Evolutionary conservation across 345 rosid genomes (phyloP).

Genomic region (Eucalyptus shirleyi): DNA sequence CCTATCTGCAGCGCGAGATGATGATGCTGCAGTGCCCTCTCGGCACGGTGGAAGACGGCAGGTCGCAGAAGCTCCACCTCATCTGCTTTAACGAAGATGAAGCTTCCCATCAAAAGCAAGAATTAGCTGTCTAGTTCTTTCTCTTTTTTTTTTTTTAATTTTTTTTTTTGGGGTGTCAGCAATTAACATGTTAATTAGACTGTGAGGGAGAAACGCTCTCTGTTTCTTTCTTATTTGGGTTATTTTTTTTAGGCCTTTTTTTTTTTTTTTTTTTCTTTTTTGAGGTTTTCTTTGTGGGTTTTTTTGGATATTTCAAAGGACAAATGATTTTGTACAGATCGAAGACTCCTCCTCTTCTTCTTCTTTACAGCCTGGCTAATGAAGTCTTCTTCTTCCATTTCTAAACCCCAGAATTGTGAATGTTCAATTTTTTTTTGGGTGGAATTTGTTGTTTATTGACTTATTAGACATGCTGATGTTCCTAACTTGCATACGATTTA

Average conservation of each 20-base stretch:
- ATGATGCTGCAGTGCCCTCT: background rate
- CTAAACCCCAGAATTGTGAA: background rate
- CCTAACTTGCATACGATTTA: background rate
- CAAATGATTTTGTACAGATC: background rate
- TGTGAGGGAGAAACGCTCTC: constrained; percentile 1
- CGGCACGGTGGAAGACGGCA: background rate
- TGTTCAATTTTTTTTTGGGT: background rate
- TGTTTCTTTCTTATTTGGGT: background rate
- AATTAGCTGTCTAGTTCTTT: constrained; percentile 22
- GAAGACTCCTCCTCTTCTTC: background rate
- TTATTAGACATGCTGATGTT: background rate
- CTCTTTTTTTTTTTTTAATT: background rate
- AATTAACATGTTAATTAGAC: constrained; percentile 4
- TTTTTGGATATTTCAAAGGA: constrained; percentile 3
- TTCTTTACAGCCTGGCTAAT: constrained; percentile 21
- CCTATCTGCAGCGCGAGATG: constrained; percentile 49
- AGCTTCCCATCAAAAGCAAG: constrained; percentile 49
- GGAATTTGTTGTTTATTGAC: background rate
- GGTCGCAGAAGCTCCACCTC: background rate
- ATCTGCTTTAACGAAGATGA: constrained; percentile 48
- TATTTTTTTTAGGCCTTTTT: background rate
- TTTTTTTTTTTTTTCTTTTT: background rate
- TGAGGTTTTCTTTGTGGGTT: background rate
- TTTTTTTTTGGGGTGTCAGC: background rate
- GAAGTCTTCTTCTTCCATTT: background rate